Evolutionary conservation across 129 eudicot genomes (phyloP), one percentile per base, ranked within the genome.

Genomic region (Erigeron canadensis): DNA sequence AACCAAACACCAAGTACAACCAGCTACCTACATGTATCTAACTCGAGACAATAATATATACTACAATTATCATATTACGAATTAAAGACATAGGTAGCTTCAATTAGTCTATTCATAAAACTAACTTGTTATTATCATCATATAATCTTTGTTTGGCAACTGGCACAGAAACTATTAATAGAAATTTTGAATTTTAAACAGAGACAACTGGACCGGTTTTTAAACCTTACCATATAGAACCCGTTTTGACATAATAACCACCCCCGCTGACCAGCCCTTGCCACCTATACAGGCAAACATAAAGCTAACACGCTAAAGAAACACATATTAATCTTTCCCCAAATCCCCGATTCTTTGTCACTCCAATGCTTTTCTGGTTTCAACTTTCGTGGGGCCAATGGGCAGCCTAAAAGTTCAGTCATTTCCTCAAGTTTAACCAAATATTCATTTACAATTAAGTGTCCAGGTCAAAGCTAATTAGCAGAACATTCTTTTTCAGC

Each of bases 391-490:
- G 98, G 98, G 40, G 98, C 97, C 42, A 94, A 62, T 53, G 96
- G 83, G 69, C 97, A 94, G 9, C 93, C 98, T 73, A 89, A 81
- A 42, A 94, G 86, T 61, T 94, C 98, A 0, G 86, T 83, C 99
- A 95, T 90, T 75, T 95, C 99, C 77, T 95, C 99, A 2, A 86
- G 91, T 74, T 90, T 95, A 75, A 95, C 80, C 4, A 97, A 96
- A 66, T 62, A 84, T 4, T 94, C 96, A 39, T 95, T 95, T 62
- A 95, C 96, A 79, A 82, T 73, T 64, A 95, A 53, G 82, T 95
- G 99, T 83, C 90, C 99, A 0, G 99, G 96, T 10, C 99, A 81
- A 67, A 95, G 94, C 87, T 95, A 97, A 90, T 95, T 95, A 45
- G 99, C 99, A 15, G 94, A 48, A 77, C 99, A 95, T 69, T 95